Percentiles rank a stretch among this genome's conserved stretches.
These are phyloP conservation scores for Neurospora crassa DNA, from an alignment of 2,329 filamentous ascomycete species.

Conservation along the genomic window DNA sequence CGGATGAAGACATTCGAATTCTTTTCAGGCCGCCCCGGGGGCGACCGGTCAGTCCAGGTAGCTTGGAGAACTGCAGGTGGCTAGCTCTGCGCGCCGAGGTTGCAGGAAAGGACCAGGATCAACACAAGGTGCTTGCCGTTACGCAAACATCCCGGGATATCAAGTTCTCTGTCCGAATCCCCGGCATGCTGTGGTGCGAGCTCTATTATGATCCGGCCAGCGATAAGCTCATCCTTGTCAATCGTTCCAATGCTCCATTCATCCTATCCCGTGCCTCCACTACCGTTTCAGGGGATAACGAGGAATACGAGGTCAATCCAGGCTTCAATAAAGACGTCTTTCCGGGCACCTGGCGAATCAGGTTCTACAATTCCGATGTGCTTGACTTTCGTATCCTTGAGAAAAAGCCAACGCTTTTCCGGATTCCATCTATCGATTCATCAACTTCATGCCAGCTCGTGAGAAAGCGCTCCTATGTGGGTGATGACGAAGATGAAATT, in stretches of 20 bases:
- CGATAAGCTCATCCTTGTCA: constrained; percentile 47
- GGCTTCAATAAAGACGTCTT: constrained; percentile 35
- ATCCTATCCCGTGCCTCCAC: constrained; percentile 36
- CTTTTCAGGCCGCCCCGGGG: constrained; percentile 44
- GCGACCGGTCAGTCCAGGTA: constrained; percentile 46
- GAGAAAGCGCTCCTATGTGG: constrained; percentile 40
- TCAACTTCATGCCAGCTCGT: constrained; percentile 21
- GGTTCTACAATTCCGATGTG: constrained; percentile 35
- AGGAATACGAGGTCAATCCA: constrained; percentile 29
- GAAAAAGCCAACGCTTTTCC: constrained; percentile 35
- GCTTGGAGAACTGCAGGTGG: constrained; percentile 45
- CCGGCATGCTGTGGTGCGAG: constrained; percentile 47
- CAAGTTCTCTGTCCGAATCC: constrained; percentile 49
- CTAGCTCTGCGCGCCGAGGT: constrained; percentile 45
- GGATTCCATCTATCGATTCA: constrained; percentile 23
- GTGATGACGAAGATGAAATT: constrained; percentile 30
- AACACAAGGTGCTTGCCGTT: constrained; percentile 48
- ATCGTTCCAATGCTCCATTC: constrained; percentile 45
- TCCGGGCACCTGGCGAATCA: constrained; percentile 49
- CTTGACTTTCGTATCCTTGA: constrained; percentile 50
- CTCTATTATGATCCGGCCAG: constrained; percentile 51
- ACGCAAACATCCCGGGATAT: constrained; percentile 51
- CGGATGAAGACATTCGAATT: constrained; percentile 45
- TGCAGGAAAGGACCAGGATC: constrained; percentile 39
- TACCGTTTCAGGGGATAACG: constrained; percentile 26